Percentiles rank a stretch among this genome's conserved stretches.
Conservation (phyloP, 1,139 yeast species). For the Kodamaea ohmeri region DNA sequence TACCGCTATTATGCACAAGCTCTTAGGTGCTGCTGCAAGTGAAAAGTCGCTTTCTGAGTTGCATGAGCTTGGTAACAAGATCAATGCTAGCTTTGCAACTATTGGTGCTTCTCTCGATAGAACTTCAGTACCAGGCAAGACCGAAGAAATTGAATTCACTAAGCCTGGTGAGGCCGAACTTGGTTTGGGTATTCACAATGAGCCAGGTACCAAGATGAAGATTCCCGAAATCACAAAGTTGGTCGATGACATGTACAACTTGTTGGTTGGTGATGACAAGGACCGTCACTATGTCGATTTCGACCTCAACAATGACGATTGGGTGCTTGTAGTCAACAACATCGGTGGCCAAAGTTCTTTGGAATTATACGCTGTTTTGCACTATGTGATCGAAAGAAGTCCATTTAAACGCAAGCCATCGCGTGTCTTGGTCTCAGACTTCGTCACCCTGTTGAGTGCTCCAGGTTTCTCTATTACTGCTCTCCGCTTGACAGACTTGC, state of each 20-base stretch:
- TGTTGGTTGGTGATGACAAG: constrained; percentile 52
- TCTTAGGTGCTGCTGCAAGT: constrained; percentile 66
- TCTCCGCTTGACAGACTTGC: constrained; percentile 55
- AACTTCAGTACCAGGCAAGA: constrained; percentile 82
- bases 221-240: constrained; percentile 65
- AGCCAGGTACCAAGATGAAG: constrained; percentile 75
- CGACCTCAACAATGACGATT: constrained; percentile 53
- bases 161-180: constrained; percentile 67
- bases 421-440: constrained; percentile 67
- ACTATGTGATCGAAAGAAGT: constrained; percentile 43
- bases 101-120: constrained; percentile 89
- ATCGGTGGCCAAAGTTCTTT: constrained; percentile 83
- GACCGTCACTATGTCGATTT: constrained; percentile 75
- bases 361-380: constrained; percentile 67
- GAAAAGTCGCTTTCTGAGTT: constrained; percentile 45
- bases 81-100: constrained; percentile 70
- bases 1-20: constrained; percentile 80
- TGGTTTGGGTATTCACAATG: constrained; percentile 96
- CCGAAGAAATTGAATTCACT: constrained; percentile 42
- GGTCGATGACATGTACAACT: constrained; percentile 50
- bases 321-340: constrained; percentile 69
- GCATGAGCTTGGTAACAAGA: constrained; percentile 55
- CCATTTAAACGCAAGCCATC: constrained; percentile 54
- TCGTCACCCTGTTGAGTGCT: constrained; percentile 83
- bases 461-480: constrained; percentile 88